Evolutionary conservation across 2,329 filamentous ascomycete genomes (phyloP), one percentile per base, ranked within the genome.

Genomic region (Magnaporthiopsis poae): DNA sequence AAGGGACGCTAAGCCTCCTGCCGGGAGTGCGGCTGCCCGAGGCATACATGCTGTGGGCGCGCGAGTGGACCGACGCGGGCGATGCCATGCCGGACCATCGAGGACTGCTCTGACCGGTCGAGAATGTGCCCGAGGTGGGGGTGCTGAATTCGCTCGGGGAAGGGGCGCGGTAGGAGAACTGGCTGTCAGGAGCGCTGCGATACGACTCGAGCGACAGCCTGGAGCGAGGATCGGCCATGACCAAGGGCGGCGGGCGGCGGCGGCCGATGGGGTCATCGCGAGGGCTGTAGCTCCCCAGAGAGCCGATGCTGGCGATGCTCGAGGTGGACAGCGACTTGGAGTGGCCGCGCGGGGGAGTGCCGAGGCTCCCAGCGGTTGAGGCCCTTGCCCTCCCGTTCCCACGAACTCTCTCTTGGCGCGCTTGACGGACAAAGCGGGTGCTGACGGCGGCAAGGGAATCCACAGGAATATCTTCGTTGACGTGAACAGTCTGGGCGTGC

Each of bases 401-500:
- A 66, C 91, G 85, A 46, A 94, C 90, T 68, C 92, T 84, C 70
- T 97, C 93, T 0, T 91, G 96, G 65, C 94, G 86, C 68, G 96
- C 92, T 76, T 97, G 93, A 69, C 94, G 86, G 73, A 97, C 94
- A 72, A 96, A 97, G 59, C 94, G 85, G 11, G 93, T 96, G 31
- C 93, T 92, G 1, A 91, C 95, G 4, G 94, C 95, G 21, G 95
- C 95, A 27, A 98, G 84, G 1, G 95, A 98, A 75, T 97, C 92
- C 60, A 88, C 88, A 3, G 95, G 95, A 46, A 99, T 99, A 67
- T 97, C 92, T 76, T 98, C 95, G 75, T 98, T 97, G 67, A 96
- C 90, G 75, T 99, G 95, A 0, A 99, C 95, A 0, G 95, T 98
- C 77, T 97, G 93, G 61, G 95, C 95, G 81, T 99, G 95, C 75